Base-by-base conservation (phyloP, 163 green algal genomes). In the Chlorella variabilis region DNA sequence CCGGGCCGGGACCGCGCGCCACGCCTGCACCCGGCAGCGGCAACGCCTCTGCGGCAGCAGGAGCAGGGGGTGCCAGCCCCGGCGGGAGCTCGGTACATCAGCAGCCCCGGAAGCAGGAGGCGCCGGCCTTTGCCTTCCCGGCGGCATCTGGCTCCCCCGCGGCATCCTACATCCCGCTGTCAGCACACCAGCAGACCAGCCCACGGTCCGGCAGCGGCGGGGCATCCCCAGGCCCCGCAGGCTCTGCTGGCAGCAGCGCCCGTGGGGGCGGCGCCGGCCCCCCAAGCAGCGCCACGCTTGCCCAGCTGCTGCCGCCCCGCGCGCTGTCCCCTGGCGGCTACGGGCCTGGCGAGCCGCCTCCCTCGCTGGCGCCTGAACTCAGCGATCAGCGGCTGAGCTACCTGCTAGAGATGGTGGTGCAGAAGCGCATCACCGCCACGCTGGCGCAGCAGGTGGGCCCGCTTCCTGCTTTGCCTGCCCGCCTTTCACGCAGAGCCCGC, bases 331-430 rank as follows among this genome's bases (percentile, higher is more conserved):
- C 29, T 8, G 61, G 21, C 6, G 29, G 13, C 27, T 4, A 11
- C 21, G 38, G 11, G 29, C 23, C 66, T 56, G 45, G 11, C 45
- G 70, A 36, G 27, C 42, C 48, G 8, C 41, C 33, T 38, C 42
- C 62, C 1, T 29, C 31, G n/a, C 33, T 74, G 62, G 15, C 75
- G 23, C 25, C 51, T 17, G 59, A 69, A 33, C 17, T 82, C 2
- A 34, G 36, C 18, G 62, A 82, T 6, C 56, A 76, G 33, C 63
- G 29, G 13, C 63, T 82, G 33, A 42, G 27, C 23, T 82, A 56
- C 27, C 45, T 82, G 76, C 45, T 82, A 34, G 63, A 82, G 31
- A 54, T 82, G 33, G 76, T 82, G 33, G 63, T 59, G 13, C n/a
- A 58, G 9, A 59, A 69, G 45, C 62, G 76, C 11, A 69, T 82